A percentile compares a stretch with the other conserved stretches of the same genome.
Conservation (phyloP, 2,329 filamentous ascomycete genomes). For the Trichoderma asperellum region DNA sequence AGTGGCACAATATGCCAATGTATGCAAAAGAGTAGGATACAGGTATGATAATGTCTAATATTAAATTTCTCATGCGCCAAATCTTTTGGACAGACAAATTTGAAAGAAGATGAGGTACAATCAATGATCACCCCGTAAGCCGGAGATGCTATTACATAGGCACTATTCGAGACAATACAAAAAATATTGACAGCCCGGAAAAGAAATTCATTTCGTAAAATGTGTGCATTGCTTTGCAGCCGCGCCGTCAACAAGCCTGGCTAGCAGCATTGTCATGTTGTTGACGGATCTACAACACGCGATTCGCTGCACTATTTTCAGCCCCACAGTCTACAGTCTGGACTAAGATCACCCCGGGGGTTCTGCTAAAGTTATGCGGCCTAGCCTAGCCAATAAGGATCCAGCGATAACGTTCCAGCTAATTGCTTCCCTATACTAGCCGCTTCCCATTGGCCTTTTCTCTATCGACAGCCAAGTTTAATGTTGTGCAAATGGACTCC, state of each 20-base stretch:
- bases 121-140: neutral
- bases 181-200: neutral
- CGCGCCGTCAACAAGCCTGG: neutral
- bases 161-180: neutral
- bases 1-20: neutral
- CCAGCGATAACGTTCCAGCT: constrained; percentile 12
- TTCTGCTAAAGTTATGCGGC: neutral
- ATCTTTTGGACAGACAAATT: neutral
- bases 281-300: neutral
- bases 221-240: neutral
- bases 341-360: neutral
- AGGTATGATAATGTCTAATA: neutral
- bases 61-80: neutral
- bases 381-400: neutral
- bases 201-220: neutral
- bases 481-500: neutral
- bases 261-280: neutral
- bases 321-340: neutral
- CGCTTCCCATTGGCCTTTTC: neutral
- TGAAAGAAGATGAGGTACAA: neutral
- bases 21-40: neutral
- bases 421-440: neutral
- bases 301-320: neutral
- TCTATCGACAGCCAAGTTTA: neutral
- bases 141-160: neutral